Evolutionary conservation across 345 rosid species (phyloP), one percentile per base, ranked within the genome.

Genomic region (Corymbia maculata): DNA sequence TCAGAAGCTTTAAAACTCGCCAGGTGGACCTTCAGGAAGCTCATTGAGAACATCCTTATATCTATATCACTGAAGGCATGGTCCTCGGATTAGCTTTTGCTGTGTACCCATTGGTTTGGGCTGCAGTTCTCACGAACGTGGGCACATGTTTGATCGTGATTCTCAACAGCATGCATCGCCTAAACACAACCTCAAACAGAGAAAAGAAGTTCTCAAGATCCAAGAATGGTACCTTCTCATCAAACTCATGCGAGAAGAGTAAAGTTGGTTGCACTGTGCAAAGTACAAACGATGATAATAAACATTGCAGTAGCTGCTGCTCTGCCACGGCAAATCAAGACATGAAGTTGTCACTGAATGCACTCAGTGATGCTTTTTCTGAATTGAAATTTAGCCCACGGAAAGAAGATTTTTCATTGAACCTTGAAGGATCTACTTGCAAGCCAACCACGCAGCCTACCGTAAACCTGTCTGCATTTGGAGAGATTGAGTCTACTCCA

Each of bases 81-180:
- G 92, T 97, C 52, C 91, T 97, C 51, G 96, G 91, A 45, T 88
- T 95, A 94, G 98, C 97, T 4, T 86, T 96, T 87, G 95, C 94
- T 49, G 99, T 97, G 85, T 93, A 97, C 70, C 98, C 99, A 4
- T 89, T 96, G 82, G 91, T 96, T 84, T 97, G 98, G 98, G 96
- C 95, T 10, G 99, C 98, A 11, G 97, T 95, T 87, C 95, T 96
- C 85, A 97, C 95, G 4, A 98, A 97, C 92, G 96, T 94, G 1
- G 98, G 98, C 3, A 94, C 98, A n/a, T 97, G 98, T 90, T 47
- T 97, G 87, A 87, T 97, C 5, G 98, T 97, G 87, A 96, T 96
- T 32, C 82, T 93, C 6, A 97, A 94, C 89, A 97, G 99, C 88
- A 95, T 94, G 98, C 89, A 91, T 49, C 92, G 93, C 75, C 89